Base-by-base conservation (phyloP, 2,329 filamentous ascomycete genomes). In the Alternaria arbusti region DNA sequence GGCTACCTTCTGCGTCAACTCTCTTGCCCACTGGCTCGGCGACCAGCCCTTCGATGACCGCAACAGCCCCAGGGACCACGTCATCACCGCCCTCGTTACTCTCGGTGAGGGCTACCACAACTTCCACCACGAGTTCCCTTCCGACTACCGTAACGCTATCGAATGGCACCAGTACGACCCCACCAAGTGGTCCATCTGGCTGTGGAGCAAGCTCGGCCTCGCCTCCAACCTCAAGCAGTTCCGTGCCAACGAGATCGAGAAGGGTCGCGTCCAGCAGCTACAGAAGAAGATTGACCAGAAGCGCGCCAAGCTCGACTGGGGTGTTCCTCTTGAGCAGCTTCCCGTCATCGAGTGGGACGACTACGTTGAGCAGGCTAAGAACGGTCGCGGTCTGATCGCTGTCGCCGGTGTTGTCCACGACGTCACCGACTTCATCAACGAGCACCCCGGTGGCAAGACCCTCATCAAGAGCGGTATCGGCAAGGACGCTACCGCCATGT, bases 1-100 rank as follows among this genome's bases (percentile, higher is more conserved):
- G 74, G 83, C 83, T 51, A 85, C 84, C 49, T 86, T 86, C 81
- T 85, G 84, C 64, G 83, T 86, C 78, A 86, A 86, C 79, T 85
- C 84, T 9, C 82, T 86, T 54, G 84, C 84, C 47, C 84, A 86
- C 74, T 86, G 83, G 83, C 81, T 86, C 60, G 84, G 84, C 28
- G 80, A 82, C 64, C 80, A 82, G 74, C 80, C 80, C 32, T 82
- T 82, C 61, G 80, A 82, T 64, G 80, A 82, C 76, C 79, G 80
- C 69, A 82, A 82, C 76, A 79, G 75, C 67, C 80, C 80, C 28
- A 75, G 80, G 65, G 80, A 82, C 57, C 80, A 82, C 70, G 77
- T 82, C 70, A 74, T 82, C 65, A 82, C 80, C 47, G 80, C 80
- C 22, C 68, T 82, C 20, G 78, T 81, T 61, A 82, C 80, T 40